A percentile compares a stretch with the other conserved stretches of the same genome.
These are phyloP conservation scores for Vitellaria paradoxa DNA, from an alignment of 179 eudicot species.

Conservation along the genomic window DNA sequence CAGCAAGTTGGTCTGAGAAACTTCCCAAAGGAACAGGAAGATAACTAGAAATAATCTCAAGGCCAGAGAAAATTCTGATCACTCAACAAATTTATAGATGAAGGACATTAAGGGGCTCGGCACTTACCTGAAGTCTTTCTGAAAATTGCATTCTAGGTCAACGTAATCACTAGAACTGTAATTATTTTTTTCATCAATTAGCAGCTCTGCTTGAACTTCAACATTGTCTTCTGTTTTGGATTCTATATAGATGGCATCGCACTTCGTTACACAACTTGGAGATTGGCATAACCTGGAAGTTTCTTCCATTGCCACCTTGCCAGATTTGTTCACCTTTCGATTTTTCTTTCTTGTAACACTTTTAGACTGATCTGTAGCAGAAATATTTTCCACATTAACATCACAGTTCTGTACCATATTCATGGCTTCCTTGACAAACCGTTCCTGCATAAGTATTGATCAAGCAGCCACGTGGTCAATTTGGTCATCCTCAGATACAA, in stretches of 20 bases:
- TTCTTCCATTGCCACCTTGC: constrained; percentile 22
- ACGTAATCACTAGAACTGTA: constrained; percentile 29
- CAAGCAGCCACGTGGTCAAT: not conserved
- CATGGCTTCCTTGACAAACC: constrained; percentile 27
- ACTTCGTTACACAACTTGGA: constrained; percentile 22
- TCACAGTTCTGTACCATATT: constrained; percentile 36
- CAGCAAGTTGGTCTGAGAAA: not conserved
- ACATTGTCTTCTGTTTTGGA: constrained; percentile 27
- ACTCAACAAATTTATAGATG: not conserved
- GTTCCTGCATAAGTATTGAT: constrained; percentile 41
- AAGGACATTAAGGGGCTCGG: constrained; percentile 3
- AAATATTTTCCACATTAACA: constrained; percentile 29
- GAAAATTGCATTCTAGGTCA: constrained; percentile 33
- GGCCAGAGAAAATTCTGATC: not conserved
- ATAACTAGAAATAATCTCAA: not conserved
- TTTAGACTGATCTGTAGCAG: constrained; percentile 28
- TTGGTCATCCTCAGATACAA: constrained; percentile 1
- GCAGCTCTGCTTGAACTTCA: constrained; percentile 26
- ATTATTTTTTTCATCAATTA: constrained; percentile 24
- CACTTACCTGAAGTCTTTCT: constrained; percentile 46
- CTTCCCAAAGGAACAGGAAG: not conserved
- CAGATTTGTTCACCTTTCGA: constrained; percentile 30
- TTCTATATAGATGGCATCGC: constrained; percentile 22
- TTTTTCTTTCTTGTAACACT: constrained; percentile 29
- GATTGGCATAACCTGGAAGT: constrained; percentile 22